phyloP scores from a whole-genome alignment of 257 asterid species.

The Plectranthus barbatus region DNA sequence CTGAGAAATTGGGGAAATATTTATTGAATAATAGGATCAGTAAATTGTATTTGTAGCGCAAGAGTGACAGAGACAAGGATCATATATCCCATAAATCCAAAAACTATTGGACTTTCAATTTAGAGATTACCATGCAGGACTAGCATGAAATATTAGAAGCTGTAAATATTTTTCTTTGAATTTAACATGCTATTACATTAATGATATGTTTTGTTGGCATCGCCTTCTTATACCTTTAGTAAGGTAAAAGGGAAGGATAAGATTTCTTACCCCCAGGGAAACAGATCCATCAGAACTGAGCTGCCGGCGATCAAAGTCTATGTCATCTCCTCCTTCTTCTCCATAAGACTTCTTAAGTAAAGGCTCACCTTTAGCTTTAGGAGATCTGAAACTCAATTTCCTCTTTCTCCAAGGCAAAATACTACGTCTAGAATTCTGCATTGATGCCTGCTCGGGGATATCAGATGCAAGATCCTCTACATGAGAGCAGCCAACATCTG shows the following conservation, averaged over 20 bases:
- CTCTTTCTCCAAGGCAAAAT: constrained; percentile 92
- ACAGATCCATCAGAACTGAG: constrained; percentile 78
- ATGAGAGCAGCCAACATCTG: constrained; percentile 53
- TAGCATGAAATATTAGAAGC: neutral
- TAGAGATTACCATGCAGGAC: neutral
- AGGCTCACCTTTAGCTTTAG: constrained; percentile 91
- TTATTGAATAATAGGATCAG: neutral
- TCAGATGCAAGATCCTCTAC: constrained; percentile 30
- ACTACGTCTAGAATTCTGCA: constrained; percentile 66
- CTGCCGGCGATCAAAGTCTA: constrained; percentile 88
- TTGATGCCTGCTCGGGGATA: constrained; percentile 34
- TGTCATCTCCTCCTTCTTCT: constrained; percentile 99
- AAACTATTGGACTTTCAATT: neutral
- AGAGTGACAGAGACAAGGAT: neutral
- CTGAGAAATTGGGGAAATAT: neutral
- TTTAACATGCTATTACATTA: neutral
- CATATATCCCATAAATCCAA: neutral
- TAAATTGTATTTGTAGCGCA: neutral
- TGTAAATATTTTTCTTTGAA: neutral
- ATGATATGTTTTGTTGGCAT: neutral
- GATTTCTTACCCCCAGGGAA: constrained; percentile 60
- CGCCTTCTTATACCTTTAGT: neutral
- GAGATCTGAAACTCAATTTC: constrained; percentile 82
- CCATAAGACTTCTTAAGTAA: constrained; percentile 74
- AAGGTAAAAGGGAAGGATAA: neutral